Base-by-base conservation (phyloP, 2,329 filamentous ascomycete genomes). In the Lithohypha guttulata region DNA sequence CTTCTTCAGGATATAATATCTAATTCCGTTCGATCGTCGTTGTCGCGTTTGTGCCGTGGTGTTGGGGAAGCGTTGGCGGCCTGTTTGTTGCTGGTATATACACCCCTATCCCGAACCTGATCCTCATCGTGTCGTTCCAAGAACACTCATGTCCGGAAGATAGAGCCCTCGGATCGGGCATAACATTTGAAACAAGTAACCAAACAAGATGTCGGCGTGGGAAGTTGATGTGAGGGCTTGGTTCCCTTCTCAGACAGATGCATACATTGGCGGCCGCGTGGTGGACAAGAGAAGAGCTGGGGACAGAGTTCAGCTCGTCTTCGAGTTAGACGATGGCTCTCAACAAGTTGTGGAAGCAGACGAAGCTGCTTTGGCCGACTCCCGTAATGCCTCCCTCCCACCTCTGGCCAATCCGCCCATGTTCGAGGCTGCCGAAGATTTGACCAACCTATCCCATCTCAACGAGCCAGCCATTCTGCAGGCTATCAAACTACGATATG, bases 401-500 rank as follows among this genome's bases (percentile, higher is more conserved):
- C 91, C 91, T 35, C 65, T 98, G 54, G 96, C 96, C 86, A 98
- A 98, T 62, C 91, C 91, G 51, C 76, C 89, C 37, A 93, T 96
- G 77, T 81, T 98, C 51, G 91, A 98, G 73, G 91, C 91, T 53
- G 95, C 87, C 66, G 91, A 98, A 65, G 91, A 98, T 63, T 67
- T 98, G 55, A 98, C 91, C 49, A 96, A 94, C 61, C 64, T 98
- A 51, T 98, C 91, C 52, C 87, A 98, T 75, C 68, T 98, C 47
- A 98, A 98, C 67, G 91, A 98, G 63, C 91, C 91, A 57, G 91
- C 61, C 93, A 93, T 98, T 45, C 69, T 98, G 49, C 91, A 98
- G 71, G 91, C 91, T 41, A 98, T 98, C 63, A 86, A 87, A 59
- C 75, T 98, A 58, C 84, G 91, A 61, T 98, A 98, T 67, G 74